phyloP scores from a whole-genome alignment of 1,284 basidiomycete species.

The Fomitopsis betulina region DNA sequence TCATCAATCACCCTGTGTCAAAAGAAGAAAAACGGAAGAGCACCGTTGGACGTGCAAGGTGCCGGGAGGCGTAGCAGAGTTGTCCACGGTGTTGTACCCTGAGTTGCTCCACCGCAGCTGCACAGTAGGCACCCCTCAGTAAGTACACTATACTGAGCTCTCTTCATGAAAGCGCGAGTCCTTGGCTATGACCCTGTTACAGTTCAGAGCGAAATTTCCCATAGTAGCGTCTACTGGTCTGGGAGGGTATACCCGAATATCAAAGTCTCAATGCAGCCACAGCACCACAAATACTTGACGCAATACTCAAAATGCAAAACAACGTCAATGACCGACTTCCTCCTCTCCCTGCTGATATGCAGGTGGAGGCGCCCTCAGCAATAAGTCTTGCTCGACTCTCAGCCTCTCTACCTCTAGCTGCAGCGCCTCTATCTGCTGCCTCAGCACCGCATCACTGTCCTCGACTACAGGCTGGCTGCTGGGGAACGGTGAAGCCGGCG shows the following conservation, averaged over 20 bases:
- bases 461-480: not conserved
- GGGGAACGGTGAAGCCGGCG: not conserved
- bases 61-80: constrained; percentile 24
- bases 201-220: no score
- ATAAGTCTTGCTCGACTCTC: not conserved
- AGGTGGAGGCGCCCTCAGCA: not conserved
- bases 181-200: no score
- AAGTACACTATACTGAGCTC: not conserved
- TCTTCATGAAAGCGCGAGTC: no score
- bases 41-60: constrained; percentile 36
- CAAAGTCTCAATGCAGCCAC: not conserved
- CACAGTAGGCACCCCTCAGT: not conserved
- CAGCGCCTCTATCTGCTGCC: constrained; percentile 1
- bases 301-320: not conserved
- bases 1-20: constrained; percentile 26
- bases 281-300: not conserved
- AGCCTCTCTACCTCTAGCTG: constrained; percentile 4
- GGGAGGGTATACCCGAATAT: not conserved
- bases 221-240: not conserved
- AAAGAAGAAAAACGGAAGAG: constrained; percentile 8
- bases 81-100: no score
- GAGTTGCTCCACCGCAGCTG: no score
- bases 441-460: not conserved
- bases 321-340: not conserved
- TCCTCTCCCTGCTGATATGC: not conserved